phyloP scores from a whole-genome alignment of 441 rosid genomes.

The Populus hybrid region DNA sequence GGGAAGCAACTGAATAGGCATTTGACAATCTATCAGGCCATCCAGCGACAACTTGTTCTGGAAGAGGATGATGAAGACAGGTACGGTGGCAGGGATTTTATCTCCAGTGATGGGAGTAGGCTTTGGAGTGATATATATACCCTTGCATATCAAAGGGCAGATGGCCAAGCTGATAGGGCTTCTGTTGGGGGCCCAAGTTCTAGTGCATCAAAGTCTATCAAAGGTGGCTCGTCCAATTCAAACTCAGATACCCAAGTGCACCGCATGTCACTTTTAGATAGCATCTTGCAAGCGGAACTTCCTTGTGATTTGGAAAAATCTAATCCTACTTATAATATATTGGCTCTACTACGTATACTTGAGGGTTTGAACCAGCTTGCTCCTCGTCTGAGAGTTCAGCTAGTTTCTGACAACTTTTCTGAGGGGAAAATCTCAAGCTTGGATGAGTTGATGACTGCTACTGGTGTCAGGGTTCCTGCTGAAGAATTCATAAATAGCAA shows the following conservation, averaged over 20 bases:
- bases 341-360: conserved; percentile 83
- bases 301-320: conserved; percentile 97
- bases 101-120: conserved; percentile 90
- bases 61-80: conserved; percentile 96
- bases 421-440: conserved; percentile 61
- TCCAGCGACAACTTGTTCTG: conserved; percentile 84
- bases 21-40: conserved; percentile 98
- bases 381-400: conserved; percentile 76
- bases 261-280: conserved; percentile 75
- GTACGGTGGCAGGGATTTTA: conserved; percentile 75
- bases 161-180: conserved; percentile 66
- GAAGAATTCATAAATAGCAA: conserved; percentile 89
- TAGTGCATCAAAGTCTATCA: conserved; percentile 49
- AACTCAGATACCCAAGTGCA: conserved; percentile 50
- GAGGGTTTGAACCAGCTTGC: conserved; percentile 97
- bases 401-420: conserved; percentile 55
- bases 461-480: conserved; percentile 54
- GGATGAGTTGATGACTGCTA: conserved; percentile 48
- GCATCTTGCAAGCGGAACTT: conserved; percentile 92
- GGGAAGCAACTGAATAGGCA: conserved; percentile 93
- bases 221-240: conserved; percentile 50
- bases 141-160: conserved; percentile 85
- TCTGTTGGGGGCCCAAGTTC: conserved; percentile 63
- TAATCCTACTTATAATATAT: conserved; percentile 80
- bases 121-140: conserved; percentile 91